Evolutionary conservation across 768 basidiomycete species (phyloP).

Genomic region (Psilocybe sp.): DNA sequence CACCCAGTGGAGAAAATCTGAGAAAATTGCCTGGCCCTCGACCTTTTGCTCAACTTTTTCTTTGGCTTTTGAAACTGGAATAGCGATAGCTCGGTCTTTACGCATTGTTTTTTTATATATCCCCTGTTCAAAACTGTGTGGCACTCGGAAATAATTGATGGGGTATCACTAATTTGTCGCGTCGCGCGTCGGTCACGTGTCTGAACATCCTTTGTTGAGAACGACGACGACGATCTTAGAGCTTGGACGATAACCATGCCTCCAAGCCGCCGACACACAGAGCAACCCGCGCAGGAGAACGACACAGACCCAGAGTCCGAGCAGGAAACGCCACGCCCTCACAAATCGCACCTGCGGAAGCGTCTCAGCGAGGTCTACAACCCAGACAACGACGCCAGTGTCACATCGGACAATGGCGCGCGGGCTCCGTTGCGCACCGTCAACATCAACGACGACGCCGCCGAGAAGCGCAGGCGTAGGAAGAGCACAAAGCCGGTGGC

Average conservation of each 20-base stretch:
- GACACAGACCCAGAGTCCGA: conserved; percentile 39
- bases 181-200: conserved; percentile 36
- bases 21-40: too few relatives aligned
- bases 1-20: too few relatives aligned
- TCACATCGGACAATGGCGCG: conserved; percentile 32
- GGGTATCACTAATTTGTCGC: conserved; percentile 15
- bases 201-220: conserved; percentile 35
- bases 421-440: conserved; percentile 43
- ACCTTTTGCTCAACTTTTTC: too few relatives aligned
- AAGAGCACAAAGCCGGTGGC: conserved; percentile 73
- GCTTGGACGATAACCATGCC: conserved; percentile 37
- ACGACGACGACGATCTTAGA: conserved; percentile 31
- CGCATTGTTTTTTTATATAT: too few relatives aligned
- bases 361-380: conserved; percentile 59
- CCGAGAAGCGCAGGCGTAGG: conserved; percentile 79
- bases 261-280: conserved; percentile 18
- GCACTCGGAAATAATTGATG: neutral
- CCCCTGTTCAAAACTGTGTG: too few relatives aligned
- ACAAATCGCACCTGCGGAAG: conserved; percentile 45
- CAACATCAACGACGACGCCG: conserved; percentile 79
- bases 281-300: conserved; percentile 31
- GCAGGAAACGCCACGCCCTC: conserved; percentile 35
- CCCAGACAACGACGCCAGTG: conserved; percentile 42
- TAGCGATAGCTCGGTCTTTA: too few relatives aligned
- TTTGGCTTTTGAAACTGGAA: too few relatives aligned